Evolutionary conservation across 768 basidiomycete genomes (phyloP).

Genomic region (Rhodocollybia butyracea): DNA sequence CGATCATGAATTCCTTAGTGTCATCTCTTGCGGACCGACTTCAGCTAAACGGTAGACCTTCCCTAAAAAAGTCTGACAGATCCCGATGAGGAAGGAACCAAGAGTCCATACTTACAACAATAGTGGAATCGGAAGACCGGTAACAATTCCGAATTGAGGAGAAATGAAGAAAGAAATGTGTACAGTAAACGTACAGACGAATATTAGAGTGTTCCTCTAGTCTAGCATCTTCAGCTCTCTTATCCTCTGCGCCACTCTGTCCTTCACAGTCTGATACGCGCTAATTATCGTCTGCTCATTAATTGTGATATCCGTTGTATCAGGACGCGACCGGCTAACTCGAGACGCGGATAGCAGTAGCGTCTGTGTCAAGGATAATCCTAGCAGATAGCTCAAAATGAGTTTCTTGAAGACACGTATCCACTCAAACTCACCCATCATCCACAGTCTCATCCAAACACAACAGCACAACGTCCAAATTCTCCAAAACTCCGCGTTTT

Average conservation of each 20-base stretch:
- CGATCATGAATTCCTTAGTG: too few relatives aligned
- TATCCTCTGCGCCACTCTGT: slow-evolving; percentile 81
- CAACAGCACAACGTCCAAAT: slow-evolving; percentile 86
- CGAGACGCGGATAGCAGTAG: slow-evolving; percentile 93
- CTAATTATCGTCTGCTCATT: slow-evolving; percentile 96
- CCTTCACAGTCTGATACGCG: slow-evolving; percentile 88
- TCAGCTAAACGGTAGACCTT: too few relatives aligned
- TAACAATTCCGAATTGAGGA: too few relatives aligned
- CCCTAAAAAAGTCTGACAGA: too few relatives aligned
- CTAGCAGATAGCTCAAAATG: slow-evolving; percentile 34
- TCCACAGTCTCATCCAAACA: slow-evolving; percentile 97
- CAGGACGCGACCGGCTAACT: slow-evolving; percentile 88
- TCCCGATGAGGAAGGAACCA: too few relatives aligned
- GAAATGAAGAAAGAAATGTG: too few relatives aligned
- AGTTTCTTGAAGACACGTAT: not conserved
- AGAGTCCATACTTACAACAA: too few relatives aligned
- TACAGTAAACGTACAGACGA: too few relatives aligned
- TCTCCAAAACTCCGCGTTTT: slow-evolving; percentile 92
- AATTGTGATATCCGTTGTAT: slow-evolving; percentile 95
- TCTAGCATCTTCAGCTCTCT: slow-evolving; percentile 65
- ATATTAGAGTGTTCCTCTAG: too few relatives aligned
- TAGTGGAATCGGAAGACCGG: too few relatives aligned
- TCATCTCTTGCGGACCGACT: too few relatives aligned
- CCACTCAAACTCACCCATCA: slow-evolving; percentile 73
- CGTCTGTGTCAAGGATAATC: slow-evolving; percentile 95